Evolutionary conservation across 352 stramenopile species (phyloP), one percentile per base, ranked within the genome.

Genomic region (Thraustochytrium sp.): DNA sequence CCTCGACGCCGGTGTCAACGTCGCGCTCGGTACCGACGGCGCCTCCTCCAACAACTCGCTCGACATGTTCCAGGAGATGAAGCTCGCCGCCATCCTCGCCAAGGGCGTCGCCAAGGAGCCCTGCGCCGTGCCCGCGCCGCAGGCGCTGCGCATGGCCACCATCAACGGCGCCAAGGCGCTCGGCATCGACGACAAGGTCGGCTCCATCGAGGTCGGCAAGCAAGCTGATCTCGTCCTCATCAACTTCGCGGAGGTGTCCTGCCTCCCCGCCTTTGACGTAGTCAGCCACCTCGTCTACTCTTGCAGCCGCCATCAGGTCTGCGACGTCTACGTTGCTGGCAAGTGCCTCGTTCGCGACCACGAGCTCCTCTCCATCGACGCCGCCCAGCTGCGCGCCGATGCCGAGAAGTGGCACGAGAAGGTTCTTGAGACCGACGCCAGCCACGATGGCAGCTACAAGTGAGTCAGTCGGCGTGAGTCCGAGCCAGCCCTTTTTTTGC

Each of bases 1-100:
- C 84, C 54, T 95, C n/a, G 87, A 90, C 42, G 86, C 85, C 0
- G 92, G 92, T 34, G 90, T 94, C 18, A 96, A 95, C 84, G 92
- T 96, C 0, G 90, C 89, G 26, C 88, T 96, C 55, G 92, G 92
- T 59, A 96, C 92, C 82, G 92, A 96, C 86, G 87, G 90, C 18
- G 90, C 91, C 3, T 90, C 91, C 13, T 94, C 90, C 85, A 96
- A 96, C 87, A 95, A 95, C 82, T 93, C 91, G 80, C 89, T 95
- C 68, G 91, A 95, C 80, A 95, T 96, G 92, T 92, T 95, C 55
- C 87, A 83, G 13, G 92, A 96, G 86, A 94, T 94, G 90, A 95
- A 94, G 86, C 85, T 95, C 62, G 91, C 91, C 5, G 91, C 91
- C 2, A 88, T 95, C n/a, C 73, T 96, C 29, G 91, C 90, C 78